phyloP scores from a whole-genome alignment of 1,139 yeast genomes.

The Pichia sp. region DNA sequence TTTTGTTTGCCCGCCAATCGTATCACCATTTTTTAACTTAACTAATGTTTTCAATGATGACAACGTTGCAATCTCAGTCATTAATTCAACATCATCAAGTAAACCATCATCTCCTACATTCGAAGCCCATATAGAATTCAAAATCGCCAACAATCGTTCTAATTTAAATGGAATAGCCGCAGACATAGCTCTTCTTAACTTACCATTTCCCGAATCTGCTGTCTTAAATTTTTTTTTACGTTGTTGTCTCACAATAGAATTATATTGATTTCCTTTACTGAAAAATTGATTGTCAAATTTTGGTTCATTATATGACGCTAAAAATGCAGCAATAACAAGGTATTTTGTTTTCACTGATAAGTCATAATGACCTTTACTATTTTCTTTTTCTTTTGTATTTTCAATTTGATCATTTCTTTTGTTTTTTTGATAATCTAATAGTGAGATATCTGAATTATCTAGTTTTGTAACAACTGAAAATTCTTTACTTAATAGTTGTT shows the following conservation, averaged over 20 bases:
- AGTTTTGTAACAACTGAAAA: constrained; percentile 20
- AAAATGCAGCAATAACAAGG: constrained; percentile 45
- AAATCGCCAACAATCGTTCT: constrained; percentile 48
- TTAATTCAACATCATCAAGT: constrained; percentile 42
- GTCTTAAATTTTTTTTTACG: constrained; percentile 31
- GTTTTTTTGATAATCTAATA: constrained; percentile 8
- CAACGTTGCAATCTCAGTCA: constrained; percentile 46
- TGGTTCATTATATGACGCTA: constrained; percentile 45
- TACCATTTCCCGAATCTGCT: constrained; percentile 24
- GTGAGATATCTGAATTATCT: constrained; percentile 15
- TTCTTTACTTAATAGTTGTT: constrained; percentile 24
- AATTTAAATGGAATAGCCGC: constrained; percentile 45
- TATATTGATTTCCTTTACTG: constrained; percentile 23
- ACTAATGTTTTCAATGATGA: constrained; percentile 43
- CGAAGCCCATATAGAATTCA: constrained; percentile 40
- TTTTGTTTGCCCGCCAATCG: constrained; percentile 44
- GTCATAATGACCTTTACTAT: constrained; percentile 29
- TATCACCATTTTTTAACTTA: constrained; percentile 37
- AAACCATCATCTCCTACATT: constrained; percentile 26
- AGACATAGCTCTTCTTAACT: constrained; percentile 38
- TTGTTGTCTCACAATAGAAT: constrained; percentile 20
- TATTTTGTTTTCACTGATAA: constrained; percentile 45
- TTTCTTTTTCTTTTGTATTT: neutral
- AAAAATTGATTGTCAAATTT: constrained; percentile 36
- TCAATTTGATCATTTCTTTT: neutral